These are phyloP conservation scores for Aspergillus biplanus DNA, from an alignment of 495 filamentous ascomycete genomes.

Conservation along the genomic window DNA sequence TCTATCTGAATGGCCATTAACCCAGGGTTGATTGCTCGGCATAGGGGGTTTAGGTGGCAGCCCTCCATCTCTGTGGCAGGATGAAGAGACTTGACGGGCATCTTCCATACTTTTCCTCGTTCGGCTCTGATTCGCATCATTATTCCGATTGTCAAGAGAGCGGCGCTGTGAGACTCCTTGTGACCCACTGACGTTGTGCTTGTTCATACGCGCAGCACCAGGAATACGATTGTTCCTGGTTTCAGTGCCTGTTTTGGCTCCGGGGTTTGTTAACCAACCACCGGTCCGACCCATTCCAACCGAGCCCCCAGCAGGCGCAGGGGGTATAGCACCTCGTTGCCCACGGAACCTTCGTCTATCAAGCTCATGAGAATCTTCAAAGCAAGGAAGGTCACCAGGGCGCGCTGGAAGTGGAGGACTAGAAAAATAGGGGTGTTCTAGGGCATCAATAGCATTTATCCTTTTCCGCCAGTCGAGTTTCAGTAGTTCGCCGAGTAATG, in stretches of 20 bases:
- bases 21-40: constrained; percentile 37
- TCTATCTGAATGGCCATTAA: constrained; percentile 30
- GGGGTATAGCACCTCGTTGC: constrained; percentile 76
- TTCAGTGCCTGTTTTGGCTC: constrained; percentile 33
- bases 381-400: constrained; percentile 81
- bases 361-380: constrained; percentile 94
- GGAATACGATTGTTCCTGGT: constrained; percentile 41
- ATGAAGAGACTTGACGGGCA: constrained; percentile 26
- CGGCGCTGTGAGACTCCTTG: constrained; percentile 31
- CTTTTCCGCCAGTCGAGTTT: constrained; percentile 85
- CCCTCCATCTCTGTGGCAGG: constrained; percentile 36
- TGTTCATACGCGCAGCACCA: constrained; percentile 32
- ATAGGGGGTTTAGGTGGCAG: constrained; percentile 47
- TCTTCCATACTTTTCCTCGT: constrained; percentile 24
- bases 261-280: constrained; percentile 52
- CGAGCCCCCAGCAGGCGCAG: constrained; percentile 85
- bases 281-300: constrained; percentile 76
- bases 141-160: constrained; percentile 26
- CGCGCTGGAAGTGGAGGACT: constrained; percentile 75
- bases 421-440: constrained; percentile 90
- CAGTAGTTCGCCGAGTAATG: constrained; percentile 79
- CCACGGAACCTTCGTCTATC: constrained; percentile 87
- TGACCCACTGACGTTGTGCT: constrained; percentile 28
- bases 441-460: constrained; percentile 91
- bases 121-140: constrained; percentile 17